phyloP scores from a whole-genome alignment of 2,329 filamentous ascomycete genomes.

The Xenoacremonium recifei region DNA sequence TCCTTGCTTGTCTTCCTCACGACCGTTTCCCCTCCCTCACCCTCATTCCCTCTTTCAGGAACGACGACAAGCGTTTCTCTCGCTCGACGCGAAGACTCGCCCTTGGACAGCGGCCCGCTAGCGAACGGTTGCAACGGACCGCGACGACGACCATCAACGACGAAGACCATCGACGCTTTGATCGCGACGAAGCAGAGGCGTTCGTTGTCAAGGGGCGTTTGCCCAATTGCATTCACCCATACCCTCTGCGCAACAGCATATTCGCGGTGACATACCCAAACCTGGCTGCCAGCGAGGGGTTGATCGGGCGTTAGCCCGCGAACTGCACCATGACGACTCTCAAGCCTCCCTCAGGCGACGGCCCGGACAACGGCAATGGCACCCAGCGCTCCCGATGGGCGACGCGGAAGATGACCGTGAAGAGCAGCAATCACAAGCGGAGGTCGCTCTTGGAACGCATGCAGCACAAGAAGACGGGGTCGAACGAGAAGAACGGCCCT shows the following conservation, averaged over 20 bases:
- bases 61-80: slow-evolving; percentile 19
- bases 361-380: slow-evolving; percentile 21
- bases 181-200: no score
- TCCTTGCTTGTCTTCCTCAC: slow-evolving; percentile 11
- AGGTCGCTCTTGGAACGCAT: slow-evolving; percentile 76
- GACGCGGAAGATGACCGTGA: slow-evolving; percentile 79
- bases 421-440: slow-evolving; percentile 76
- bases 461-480: slow-evolving; percentile 60
- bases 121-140: no score
- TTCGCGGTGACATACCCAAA: slow-evolving; percentile 20
- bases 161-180: no score
- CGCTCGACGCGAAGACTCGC: slow-evolving; percentile 21
- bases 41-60: slow-evolving; percentile 16
- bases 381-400: slow-evolving; percentile 91
- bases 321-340: slow-evolving; percentile 33
- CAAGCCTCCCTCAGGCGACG: slow-evolving; percentile 27
- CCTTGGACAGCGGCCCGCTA: no score
- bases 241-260: not conserved
- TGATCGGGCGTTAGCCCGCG: slow-evolving; percentile 40
- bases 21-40: slow-evolving; percentile 19
- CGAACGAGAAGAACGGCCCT: slow-evolving; percentile 65
- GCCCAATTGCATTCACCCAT: slow-evolving; percentile 18
- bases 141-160: slow-evolving; percentile 21
- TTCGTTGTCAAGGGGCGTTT: not conserved
- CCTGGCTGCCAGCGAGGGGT: slow-evolving; percentile 37